A percentile compares a stretch with the other conserved stretches of the same genome.
These are phyloP conservation scores for Stylosanthes scabra DNA, from an alignment of 331 rosid species.

Conservation along the genomic window DNA sequence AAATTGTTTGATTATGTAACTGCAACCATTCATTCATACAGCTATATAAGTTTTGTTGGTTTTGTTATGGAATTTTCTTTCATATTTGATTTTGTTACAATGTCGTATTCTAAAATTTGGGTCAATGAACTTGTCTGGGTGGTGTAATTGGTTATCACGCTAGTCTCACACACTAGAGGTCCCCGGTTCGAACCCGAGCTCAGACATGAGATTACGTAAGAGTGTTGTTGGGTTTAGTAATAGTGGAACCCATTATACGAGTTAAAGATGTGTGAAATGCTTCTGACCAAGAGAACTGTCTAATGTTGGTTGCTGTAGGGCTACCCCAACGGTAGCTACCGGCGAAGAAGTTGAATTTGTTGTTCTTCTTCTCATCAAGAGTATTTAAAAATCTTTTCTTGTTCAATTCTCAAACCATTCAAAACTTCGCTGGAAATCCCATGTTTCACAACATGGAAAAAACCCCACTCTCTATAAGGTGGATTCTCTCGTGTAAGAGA, in stretches of 20 bases:
- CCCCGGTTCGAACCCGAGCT: constrained; percentile 79
- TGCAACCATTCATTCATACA: constrained; percentile 33
- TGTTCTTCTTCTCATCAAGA: constrained; percentile 56
- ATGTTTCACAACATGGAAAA: constrained; percentile 86
- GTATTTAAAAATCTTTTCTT: constrained; percentile 67
- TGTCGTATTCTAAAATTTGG: no score
- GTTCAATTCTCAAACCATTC: constrained; percentile 59
- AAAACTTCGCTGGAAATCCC: constrained; percentile 68
- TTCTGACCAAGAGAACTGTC: constrained; percentile 91
- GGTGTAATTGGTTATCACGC: constrained; percentile 83
- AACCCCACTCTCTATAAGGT: constrained; percentile 85
- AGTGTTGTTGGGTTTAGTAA: constrained; percentile 28
- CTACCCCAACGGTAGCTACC: constrained; percentile 98
- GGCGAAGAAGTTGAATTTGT: constrained; percentile 52
- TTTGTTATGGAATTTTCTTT: background rate
- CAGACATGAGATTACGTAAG: constrained; percentile 52
- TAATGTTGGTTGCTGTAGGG: constrained; percentile 68
- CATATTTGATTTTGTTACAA: no score
- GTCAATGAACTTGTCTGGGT: constrained; percentile 43
- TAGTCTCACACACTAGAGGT: constrained; percentile 81
- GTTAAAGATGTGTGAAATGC: constrained; percentile 84
- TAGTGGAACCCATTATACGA: constrained; percentile 44
- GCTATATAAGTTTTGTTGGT: background rate
- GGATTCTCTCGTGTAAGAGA: no score
- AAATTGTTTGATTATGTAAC: constrained; percentile 71